Conservation (phyloP, 1,284 basidiomycete species). For the Ceratobasidium sp. region DNA sequence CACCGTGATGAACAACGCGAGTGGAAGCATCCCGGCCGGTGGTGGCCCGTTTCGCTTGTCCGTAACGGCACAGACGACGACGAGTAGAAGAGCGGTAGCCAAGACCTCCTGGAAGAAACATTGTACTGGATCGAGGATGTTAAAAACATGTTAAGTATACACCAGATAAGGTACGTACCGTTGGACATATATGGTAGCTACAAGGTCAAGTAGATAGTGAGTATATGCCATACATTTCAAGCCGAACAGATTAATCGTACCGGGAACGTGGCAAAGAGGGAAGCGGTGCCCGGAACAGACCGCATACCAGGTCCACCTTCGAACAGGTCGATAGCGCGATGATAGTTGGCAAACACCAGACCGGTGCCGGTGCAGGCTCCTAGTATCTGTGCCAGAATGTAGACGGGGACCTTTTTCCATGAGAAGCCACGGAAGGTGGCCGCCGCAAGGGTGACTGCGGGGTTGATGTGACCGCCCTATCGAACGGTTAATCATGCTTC, state of each 20-base stretch:
- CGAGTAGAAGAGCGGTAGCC: slow-evolving; percentile 5
- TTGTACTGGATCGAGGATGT: slow-evolving; percentile 51
- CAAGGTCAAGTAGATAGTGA: neutral
- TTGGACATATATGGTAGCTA: slow-evolving; percentile 49
- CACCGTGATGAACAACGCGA: slow-evolving; percentile 24
- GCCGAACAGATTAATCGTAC: slow-evolving; percentile 57
- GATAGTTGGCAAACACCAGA: slow-evolving; percentile 80
- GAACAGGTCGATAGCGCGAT: slow-evolving; percentile 74
- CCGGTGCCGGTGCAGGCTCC: slow-evolving; percentile 79
- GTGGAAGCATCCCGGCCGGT: slow-evolving; percentile 8
- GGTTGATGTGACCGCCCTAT: slow-evolving; percentile 81
- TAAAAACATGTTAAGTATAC: too few relatives aligned
- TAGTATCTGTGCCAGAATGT: slow-evolving; percentile 77
- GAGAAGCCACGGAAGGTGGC: slow-evolving; percentile 81
- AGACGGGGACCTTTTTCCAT: slow-evolving; percentile 76
- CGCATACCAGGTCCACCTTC: slow-evolving; percentile 71
- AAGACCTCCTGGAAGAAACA: slow-evolving; percentile 20
- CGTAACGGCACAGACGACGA: slow-evolving; percentile 13
- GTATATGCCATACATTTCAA: neutral
- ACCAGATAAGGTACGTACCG: slow-evolving; percentile 21
- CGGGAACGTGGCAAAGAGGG: slow-evolving; percentile 78
- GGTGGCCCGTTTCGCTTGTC: slow-evolving; percentile 28
- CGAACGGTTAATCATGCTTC: neutral
- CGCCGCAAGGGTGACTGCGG: slow-evolving; percentile 78
- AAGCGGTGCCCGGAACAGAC: slow-evolving; percentile 75